A percentile compares a stretch with the other conserved stretches of the same genome.
Conservation (phyloP, 2,329 filamentous ascomycete species). For the Diplodia intermedia region DNA sequence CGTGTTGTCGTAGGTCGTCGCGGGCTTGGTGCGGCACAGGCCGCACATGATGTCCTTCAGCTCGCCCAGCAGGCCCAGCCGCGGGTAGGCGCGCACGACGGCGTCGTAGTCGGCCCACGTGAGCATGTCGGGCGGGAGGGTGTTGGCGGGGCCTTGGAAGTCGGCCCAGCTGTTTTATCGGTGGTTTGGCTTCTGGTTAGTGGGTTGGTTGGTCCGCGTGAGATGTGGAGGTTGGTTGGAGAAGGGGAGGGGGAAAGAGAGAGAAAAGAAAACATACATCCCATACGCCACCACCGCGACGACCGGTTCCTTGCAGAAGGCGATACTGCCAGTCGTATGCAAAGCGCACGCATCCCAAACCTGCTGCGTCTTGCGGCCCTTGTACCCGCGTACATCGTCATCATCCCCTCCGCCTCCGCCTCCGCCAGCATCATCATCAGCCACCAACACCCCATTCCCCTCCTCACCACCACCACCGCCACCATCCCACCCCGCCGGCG, state of each 20-base stretch:
- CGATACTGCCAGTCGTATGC: conserved; percentile 49
- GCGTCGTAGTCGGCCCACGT: conserved; percentile 46
- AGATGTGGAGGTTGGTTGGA: not conserved
- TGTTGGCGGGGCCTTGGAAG: conserved; percentile 46
- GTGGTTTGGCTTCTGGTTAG: too few species aligned
- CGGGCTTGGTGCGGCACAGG: conserved; percentile 51
- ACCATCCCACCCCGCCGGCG: conserved; percentile 46
- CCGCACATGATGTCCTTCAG: conserved; percentile 50
- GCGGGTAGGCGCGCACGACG: conserved; percentile 48
- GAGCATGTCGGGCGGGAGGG: conserved; percentile 41
- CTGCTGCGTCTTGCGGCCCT: conserved; percentile 45
- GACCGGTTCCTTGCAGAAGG: conserved; percentile 52
- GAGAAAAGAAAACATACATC: conserved; percentile 36
- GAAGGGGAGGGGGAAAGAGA: not conserved
- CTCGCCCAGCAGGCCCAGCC: conserved; percentile 42
- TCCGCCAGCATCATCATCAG: conserved; percentile 40
- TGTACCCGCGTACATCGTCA: not conserved
- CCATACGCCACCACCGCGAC: conserved; percentile 48
- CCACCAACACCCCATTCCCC: conserved; percentile 38
- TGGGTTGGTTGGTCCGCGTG: too few species aligned
- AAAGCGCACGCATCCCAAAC: conserved; percentile 59
- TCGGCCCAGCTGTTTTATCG: conserved; percentile 40
- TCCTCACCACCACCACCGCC: not conserved
- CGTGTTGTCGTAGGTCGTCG: conserved; percentile 49
- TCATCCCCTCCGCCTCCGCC: too few species aligned